phyloP scores from a whole-genome alignment of 257 asterid genomes.

The Forsythia suspensa region DNA sequence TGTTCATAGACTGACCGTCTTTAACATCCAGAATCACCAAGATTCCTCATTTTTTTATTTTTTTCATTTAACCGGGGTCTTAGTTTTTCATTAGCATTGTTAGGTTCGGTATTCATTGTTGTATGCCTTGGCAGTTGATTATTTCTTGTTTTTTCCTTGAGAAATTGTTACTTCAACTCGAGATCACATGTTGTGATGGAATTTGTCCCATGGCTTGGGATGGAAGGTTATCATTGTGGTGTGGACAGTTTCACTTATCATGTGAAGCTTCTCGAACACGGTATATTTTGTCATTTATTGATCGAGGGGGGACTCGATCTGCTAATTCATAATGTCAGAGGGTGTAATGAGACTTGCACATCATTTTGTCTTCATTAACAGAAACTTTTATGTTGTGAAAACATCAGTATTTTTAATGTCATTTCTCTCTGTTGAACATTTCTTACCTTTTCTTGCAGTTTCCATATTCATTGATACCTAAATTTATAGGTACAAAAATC shows the following conservation, averaged over 20 bases:
- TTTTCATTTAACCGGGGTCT: constrained; percentile 25
- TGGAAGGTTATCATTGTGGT: constrained; percentile 14
- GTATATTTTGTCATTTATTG: constrained; percentile 1
- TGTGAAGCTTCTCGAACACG: constrained; percentile 23
- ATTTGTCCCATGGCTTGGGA: constrained; percentile 17
- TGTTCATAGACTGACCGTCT: constrained; percentile 58
- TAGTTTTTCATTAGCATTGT: constrained; percentile 30
- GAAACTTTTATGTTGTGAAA: constrained; percentile 11
- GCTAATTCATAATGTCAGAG: constrained; percentile 13
- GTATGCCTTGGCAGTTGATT: background rate
- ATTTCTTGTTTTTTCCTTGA: background rate
- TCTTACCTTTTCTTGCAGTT: background rate
- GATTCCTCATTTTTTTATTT: constrained; percentile 38
- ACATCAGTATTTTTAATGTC: background rate
- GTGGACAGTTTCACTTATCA: constrained; percentile 27
- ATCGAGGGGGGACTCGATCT: constrained; percentile 16
- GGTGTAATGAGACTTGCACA: constrained; percentile 10
- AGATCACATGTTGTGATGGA: constrained; percentile 18
- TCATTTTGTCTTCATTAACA: constrained; percentile 2
- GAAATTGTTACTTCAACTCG: constrained; percentile 19
- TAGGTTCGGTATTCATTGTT: constrained; percentile 10
- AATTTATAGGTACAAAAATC: background rate
- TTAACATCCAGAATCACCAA: constrained; percentile 37
- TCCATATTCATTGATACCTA: background rate
- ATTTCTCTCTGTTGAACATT: background rate